A percentile compares a stretch with the other conserved stretches of the same genome.
phyloP scores from a whole-genome alignment of 2,329 filamentous ascomycete species.

The Biscogniauxia mediterranea region DNA sequence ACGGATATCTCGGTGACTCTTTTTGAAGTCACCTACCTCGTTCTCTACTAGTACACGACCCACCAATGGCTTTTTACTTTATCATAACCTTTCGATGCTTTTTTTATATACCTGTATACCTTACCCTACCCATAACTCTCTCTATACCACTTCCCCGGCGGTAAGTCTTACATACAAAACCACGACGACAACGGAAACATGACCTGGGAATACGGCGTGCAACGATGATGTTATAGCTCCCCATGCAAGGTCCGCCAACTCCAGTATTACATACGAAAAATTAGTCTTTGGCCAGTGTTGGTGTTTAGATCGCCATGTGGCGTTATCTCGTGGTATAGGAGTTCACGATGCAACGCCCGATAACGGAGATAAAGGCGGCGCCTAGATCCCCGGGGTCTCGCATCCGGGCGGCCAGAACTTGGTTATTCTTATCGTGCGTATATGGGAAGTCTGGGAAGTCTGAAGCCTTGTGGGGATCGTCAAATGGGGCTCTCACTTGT shows the following conservation, averaged over 20 bases:
- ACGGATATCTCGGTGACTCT: not conserved
- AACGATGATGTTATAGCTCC: not conserved
- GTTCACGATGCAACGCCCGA: conserved; percentile 19
- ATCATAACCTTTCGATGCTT: not conserved
- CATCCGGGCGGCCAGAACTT: conserved; percentile 13
- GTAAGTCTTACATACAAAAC: not conserved
- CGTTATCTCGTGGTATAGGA: conserved; percentile 21
- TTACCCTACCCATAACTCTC: not conserved
- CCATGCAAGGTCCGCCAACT: not conserved
- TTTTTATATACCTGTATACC: not conserved
- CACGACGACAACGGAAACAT: not conserved
- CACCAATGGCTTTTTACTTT: not conserved
- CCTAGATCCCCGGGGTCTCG: conserved; percentile 8
- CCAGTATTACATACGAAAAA: conserved; percentile 5
- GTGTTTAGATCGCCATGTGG: conserved; percentile 8
- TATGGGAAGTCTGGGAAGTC: not conserved
- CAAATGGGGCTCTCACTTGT: conserved; percentile 16
- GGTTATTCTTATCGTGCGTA: conserved; percentile 16
- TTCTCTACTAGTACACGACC: not conserved
- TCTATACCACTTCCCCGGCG: not conserved
- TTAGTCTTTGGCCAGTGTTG: conserved; percentile 1
- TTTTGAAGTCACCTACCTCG: not conserved
- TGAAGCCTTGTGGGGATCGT: conserved; percentile 16
- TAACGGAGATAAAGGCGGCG: conserved; percentile 30
- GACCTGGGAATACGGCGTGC: not conserved